Evolutionary conservation across 2,329 filamentous ascomycete species (phyloP), one percentile per base, ranked within the genome.

Genomic region (Teratosphaeria zuluensis): DNA sequence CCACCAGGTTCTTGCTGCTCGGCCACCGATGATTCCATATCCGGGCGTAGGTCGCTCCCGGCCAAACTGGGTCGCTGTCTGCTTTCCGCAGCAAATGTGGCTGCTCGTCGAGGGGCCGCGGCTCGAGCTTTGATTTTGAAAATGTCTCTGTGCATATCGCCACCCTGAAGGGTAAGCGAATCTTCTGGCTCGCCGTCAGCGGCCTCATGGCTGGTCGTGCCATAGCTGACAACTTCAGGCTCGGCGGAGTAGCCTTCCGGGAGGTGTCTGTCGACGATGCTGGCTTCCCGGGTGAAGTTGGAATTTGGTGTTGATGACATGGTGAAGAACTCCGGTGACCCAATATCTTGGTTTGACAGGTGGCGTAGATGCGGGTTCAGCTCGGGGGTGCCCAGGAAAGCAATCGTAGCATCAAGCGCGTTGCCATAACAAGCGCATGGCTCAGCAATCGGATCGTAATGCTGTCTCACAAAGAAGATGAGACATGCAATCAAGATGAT

Each of bases 101-200:
- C 81, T 16, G 88, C 78, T 62, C 88, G 81, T 58, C 70, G 72
- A 12, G 74, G 71, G 46, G 72, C 69, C 66, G 67, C 80, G 71
- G 70, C 74, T 46, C 83, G 78, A 16, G 84, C 83, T 61, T 86
- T 84, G 65, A 90, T 84, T 69, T 84, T 87, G 79, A 88, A 92
- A 35, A 92, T 81, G 66, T 89, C 86, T 35, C 88, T 84, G 69
- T 91, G 88, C 24, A 92, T 86, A 66, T 92, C 88, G 48, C 88
- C 88, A 56, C 88, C 88, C 68, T 88, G 87, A 2, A 91, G 78
- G 59, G 78, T 83, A 56, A 91, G 76, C 0, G 88, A 91, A 1
- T 87, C 90, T 60, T 86, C 82, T 31, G 48, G 56, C 16, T 53
- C 35, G 56, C 55, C 24, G 30, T 16, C n/a, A 8, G 14, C 14